Evolutionary conservation across 192 early-diverging fungal species (phyloP).

Genomic region (Tieghemiomyces parasiticus): DNA sequence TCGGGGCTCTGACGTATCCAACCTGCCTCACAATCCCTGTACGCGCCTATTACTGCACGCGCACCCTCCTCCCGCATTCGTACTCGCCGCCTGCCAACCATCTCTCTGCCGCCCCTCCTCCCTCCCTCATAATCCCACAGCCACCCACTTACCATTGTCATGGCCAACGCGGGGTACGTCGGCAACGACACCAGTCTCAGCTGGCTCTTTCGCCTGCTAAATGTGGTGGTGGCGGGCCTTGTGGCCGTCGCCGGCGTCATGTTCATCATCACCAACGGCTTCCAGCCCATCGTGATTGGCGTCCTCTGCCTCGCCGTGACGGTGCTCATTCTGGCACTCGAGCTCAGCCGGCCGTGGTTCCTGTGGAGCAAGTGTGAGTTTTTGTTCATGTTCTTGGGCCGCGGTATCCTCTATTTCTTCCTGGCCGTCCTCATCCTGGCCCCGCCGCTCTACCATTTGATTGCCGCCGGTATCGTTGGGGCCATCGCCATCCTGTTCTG

Average conservation of each 20-base stretch:
- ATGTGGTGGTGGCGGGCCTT: constrained; percentile 1
- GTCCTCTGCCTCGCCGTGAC: constrained; percentile 2
- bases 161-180: constrained; percentile 11
- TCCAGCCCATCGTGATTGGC: constrained; percentile 9
- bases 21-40: too few species aligned
- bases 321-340: constrained; percentile 2
- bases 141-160: background rate
- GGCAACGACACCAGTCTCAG: constrained; percentile 9
- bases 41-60: too few species aligned
- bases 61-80: too few species aligned
- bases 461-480: background rate
- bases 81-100: background rate
- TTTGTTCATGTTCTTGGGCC: constrained; percentile 9
- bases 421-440: background rate
- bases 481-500: constrained; percentile 7
- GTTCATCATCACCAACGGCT: constrained; percentile 5
- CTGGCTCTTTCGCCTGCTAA: constrained; percentile 10
- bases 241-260: background rate
- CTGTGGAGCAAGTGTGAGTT: constrained; percentile 2
- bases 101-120: background rate
- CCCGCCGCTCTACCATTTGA: constrained; percentile 1
- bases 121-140: background rate
- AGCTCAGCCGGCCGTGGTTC: constrained; percentile 9
- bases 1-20: too few species aligned
- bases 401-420: constrained; percentile 4